Conservation (phyloP, 2,329 filamentous ascomycete genomes). For the Fusarium sp. region DNA sequence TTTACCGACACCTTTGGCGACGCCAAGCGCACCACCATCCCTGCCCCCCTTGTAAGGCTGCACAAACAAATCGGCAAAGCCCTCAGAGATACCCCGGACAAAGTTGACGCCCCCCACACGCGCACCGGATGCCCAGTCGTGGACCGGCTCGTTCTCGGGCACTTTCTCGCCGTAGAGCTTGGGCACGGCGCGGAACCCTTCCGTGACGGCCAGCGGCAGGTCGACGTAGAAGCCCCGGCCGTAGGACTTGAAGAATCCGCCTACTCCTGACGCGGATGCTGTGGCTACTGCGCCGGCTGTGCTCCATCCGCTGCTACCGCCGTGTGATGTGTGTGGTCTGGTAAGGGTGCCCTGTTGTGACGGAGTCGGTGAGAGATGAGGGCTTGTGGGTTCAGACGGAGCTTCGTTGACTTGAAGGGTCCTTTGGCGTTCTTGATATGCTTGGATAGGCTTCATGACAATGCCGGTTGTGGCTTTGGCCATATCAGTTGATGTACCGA, state of each 20-base stretch:
- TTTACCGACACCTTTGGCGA: conserved; percentile 21
- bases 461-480: conserved; percentile 22
- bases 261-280: conserved; percentile 15
- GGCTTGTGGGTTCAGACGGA: not conserved
- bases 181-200: conserved; percentile 35
- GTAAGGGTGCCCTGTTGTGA: not conserved
- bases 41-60: conserved; percentile 24
- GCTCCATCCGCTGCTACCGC: not conserved
- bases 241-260: conserved; percentile 37
- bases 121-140: conserved; percentile 25
- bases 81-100: conserved; percentile 22
- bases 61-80: conserved; percentile 20
- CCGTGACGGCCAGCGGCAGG: conserved; percentile 33
- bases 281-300: conserved; percentile 24
- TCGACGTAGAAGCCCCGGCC: conserved; percentile 18
- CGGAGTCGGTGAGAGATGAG: not conserved
- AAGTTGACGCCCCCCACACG: conserved; percentile 25
- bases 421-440: conserved; percentile 21
- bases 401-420: not conserved
- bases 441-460: conserved; percentile 26
- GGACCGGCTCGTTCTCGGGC: conserved; percentile 23
- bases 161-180: conserved; percentile 27
- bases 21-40: conserved; percentile 21
- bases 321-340: not conserved
- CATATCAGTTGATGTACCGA: conserved; percentile 19